A percentile compares a stretch with the other conserved stretches of the same genome.
These are phyloP conservation scores for Kalaharituber pfeilii DNA, from an alignment of 2,329 filamentous ascomycete species.

Conservation along the genomic window DNA sequence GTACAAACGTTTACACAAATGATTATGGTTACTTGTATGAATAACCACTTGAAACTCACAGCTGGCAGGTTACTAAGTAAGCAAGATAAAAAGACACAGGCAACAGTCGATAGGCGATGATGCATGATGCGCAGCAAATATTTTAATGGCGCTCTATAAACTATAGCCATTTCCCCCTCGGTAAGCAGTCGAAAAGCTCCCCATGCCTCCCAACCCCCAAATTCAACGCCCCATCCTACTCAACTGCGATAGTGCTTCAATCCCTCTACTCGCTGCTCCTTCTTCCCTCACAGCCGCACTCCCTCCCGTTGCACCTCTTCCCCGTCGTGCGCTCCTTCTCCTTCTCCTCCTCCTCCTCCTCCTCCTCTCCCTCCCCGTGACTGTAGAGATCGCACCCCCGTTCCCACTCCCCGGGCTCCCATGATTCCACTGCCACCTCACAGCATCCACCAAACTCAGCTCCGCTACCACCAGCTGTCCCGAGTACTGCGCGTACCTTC, in stretches of 20 bases:
- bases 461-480: slow-evolving; percentile 20
- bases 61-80: too few relatives aligned
- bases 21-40: too few relatives aligned
- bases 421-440: slow-evolving; percentile 20
- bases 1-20: too few relatives aligned
- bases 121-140: too few relatives aligned
- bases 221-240: neutral
- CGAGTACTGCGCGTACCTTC: slow-evolving; percentile 15
- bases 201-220: too few relatives aligned
- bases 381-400: slow-evolving; percentile 6
- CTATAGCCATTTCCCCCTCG: too few relatives aligned
- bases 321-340: neutral
- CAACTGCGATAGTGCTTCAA: neutral
- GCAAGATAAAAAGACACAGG: too few relatives aligned
- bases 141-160: too few relatives aligned
- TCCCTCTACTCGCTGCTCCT: neutral
- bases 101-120: too few relatives aligned
- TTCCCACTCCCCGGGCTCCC: slow-evolving; percentile 8
- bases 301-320: slow-evolving; percentile 5
- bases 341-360: slow-evolving; percentile 1
- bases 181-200: too few relatives aligned
- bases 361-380: slow-evolving; percentile 4
- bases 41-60: too few relatives aligned
- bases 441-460: slow-evolving; percentile 17
- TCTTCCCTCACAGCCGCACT: neutral